phyloP scores from a whole-genome alignment of 192 early-diverging fungal species.

The Spinellus fusiger region DNA sequence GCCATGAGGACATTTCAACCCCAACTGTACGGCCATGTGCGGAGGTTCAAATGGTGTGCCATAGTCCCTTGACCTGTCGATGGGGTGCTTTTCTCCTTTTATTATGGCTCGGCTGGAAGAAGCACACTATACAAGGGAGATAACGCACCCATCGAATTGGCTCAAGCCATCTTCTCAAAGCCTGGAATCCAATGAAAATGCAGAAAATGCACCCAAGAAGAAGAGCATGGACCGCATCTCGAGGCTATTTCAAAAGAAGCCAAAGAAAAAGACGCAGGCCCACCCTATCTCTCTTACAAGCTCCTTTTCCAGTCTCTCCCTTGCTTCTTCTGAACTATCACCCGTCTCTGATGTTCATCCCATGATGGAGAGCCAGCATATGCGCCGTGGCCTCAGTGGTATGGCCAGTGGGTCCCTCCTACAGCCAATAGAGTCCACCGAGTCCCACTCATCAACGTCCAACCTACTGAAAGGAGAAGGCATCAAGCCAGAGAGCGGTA shows the following conservation, averaged over 20 bases:
- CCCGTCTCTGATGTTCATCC: conserved; percentile 2
- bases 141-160: background rate
- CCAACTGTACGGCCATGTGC: no score
- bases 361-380: background rate
- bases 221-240: conserved; percentile 9
- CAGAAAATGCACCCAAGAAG: conserved; percentile 9
- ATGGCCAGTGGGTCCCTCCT: background rate
- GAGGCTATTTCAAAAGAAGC: conserved; percentile 18
- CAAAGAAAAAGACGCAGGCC: conserved; percentile 1
- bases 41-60: no score
- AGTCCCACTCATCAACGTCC: background rate
- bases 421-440: background rate
- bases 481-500: conserved; percentile 1
- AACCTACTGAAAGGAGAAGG: background rate
- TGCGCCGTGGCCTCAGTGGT: background rate
- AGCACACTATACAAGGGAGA: background rate
- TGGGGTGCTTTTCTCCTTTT: no score
- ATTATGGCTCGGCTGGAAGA: background rate
- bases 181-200: conserved; percentile 7
- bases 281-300: conserved; percentile 4
- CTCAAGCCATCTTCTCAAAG: conserved; percentile 1
- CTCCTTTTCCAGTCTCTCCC: conserved; percentile 6
- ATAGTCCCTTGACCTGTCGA: no score
- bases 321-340: background rate
- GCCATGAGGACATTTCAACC: no score